A percentile compares a stretch with the other conserved stretches of the same genome.
phyloP scores from a whole-genome alignment of 768 basidiomycete species.

The Trametes sanguinea region DNA sequence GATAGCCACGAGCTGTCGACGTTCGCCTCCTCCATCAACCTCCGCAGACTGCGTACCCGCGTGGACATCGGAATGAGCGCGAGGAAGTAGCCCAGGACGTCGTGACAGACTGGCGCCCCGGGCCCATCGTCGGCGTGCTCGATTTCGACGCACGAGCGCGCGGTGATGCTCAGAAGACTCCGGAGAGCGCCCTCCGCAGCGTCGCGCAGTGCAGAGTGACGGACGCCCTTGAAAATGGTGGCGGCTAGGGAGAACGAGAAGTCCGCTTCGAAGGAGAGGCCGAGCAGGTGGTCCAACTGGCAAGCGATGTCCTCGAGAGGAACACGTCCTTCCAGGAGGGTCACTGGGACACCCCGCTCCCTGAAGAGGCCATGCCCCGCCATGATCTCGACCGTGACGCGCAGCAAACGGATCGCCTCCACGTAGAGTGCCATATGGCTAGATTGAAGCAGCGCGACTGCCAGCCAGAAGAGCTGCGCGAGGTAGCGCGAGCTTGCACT shows the following conservation, averaged over 20 bases:
- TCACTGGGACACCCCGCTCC: conserved; percentile 49
- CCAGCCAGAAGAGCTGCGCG: conserved; percentile 82
- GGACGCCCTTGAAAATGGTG: conserved; percentile 84
- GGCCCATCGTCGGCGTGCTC: conserved; percentile 39
- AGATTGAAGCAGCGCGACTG: conserved; percentile 79
- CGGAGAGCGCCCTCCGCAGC: conserved; percentile 63
- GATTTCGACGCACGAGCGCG: conserved; percentile 34
- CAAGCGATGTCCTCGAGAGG: conserved; percentile 66
- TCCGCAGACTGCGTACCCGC: conserved; percentile 53
- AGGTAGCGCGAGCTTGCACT: conserved; percentile 71
- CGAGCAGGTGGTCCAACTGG: conserved; percentile 72
- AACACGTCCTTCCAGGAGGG: conserved; percentile 65
- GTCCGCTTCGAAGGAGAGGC: conserved; percentile 73
- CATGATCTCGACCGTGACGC: conserved; percentile 65
- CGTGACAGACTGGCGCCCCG: conserved; percentile 49
- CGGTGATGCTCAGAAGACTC: conserved; percentile 63
- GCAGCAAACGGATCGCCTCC: conserved; percentile 69
- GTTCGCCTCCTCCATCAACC: conserved; percentile 63
- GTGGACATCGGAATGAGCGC: conserved; percentile 73
- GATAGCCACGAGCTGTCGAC: conserved; percentile 50
- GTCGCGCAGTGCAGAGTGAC: conserved; percentile 63
- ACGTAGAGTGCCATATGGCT: conserved; percentile 69
- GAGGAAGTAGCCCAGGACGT: conserved; percentile 77
- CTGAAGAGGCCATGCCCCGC: conserved; percentile 60
- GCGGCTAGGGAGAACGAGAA: conserved; percentile 84